Evolutionary conservation across 2,329 filamentous ascomycete genomes (phyloP), one percentile per base, ranked within the genome.

Genomic region (Lachnum nothofagi): DNA sequence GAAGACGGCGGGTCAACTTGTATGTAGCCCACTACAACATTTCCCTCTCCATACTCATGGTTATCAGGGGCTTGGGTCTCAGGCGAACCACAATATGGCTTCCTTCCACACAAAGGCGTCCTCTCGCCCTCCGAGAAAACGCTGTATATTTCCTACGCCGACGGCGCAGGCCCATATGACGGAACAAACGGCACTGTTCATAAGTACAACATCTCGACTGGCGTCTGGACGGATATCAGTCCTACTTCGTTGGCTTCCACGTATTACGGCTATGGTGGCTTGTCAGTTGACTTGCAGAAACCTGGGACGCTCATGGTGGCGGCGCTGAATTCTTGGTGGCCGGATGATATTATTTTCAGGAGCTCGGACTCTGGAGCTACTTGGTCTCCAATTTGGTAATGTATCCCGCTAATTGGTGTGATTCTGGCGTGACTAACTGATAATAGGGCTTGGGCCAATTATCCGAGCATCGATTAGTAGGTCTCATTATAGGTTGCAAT

Each of bases 281-380:
- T 82, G 1, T 68, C 71, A 0, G 66, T 82, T 17, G 78, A 82
- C 41, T 65, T 74, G 53, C 69, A 75, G 54, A 74, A 72, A 20
- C 72, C 78, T 0, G 78, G 78, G 0, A 81, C 78, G 0, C 59
- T 82, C 14, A 72, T 82, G 39, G 77, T 80, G 0, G 76, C 78
- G 0, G 72, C 71, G 1, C 61, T 81, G 34, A 82, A 82, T 63
- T 75, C 71, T 14, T 82, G 78, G 78, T 81, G 72, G 65, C 78
- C 78, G 0, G 78, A 82, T 51, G 77, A 72, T 1, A 72, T 78
- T 46, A 66, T 81, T 29, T 82, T 74, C 65, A 67, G 78, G 20
- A 79, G 76, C 3, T 76, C 66, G 0, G 72, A 82, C 60, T 78
- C 76, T 0, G 79, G 57, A n/a, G 29, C 43, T 17, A 50, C 56